A percentile compares a stretch with the other conserved stretches of the same genome.
These are phyloP conservation scores for Pouteria glomerata DNA, from an alignment of 148 eudicot genomes.

Conservation along the genomic window DNA sequence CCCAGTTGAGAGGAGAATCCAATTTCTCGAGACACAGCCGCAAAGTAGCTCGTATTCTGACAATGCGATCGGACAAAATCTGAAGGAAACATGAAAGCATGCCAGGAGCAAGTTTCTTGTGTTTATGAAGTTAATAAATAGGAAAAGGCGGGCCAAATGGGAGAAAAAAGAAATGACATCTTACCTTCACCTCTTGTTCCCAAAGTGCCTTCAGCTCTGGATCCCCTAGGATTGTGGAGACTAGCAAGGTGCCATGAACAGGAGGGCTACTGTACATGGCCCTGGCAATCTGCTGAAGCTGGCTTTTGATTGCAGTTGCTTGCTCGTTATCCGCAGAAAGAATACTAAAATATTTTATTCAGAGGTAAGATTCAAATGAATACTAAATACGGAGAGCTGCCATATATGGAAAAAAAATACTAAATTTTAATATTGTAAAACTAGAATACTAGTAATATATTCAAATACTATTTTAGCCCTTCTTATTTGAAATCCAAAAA, in stretches of 20 bases:
- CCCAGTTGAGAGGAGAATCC: conserved; percentile 3
- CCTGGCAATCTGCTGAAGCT: conserved; percentile 47
- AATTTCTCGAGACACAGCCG: conserved; percentile 14
- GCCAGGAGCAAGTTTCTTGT: not conserved
- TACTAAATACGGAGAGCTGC: no score
- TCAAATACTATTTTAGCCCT: no score
- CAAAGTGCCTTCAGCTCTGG: not conserved
- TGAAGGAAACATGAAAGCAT: conserved; percentile 8
- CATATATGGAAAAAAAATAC: no score
- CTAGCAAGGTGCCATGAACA: conserved; percentile 49
- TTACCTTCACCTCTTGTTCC: conserved; percentile 6
- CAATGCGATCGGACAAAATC: conserved; percentile 47
- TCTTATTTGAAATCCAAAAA: not conserved
- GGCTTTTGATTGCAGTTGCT: conserved; percentile 24
- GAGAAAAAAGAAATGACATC: not conserved
- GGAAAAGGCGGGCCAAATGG: conserved; percentile 1
- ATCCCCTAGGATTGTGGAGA: conserved; percentile 41
- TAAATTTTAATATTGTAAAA: not conserved
- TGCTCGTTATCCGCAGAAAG: conserved; percentile 5
- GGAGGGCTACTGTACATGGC: conserved; percentile 51
- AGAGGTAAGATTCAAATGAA: not conserved
- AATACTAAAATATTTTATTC: not conserved
- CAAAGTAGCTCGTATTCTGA: conserved; percentile 49
- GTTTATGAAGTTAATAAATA: not conserved
- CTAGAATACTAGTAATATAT: not conserved